phyloP scores from a whole-genome alignment of 148 eudicot genomes.

The Gaultheria prostrata region DNA sequence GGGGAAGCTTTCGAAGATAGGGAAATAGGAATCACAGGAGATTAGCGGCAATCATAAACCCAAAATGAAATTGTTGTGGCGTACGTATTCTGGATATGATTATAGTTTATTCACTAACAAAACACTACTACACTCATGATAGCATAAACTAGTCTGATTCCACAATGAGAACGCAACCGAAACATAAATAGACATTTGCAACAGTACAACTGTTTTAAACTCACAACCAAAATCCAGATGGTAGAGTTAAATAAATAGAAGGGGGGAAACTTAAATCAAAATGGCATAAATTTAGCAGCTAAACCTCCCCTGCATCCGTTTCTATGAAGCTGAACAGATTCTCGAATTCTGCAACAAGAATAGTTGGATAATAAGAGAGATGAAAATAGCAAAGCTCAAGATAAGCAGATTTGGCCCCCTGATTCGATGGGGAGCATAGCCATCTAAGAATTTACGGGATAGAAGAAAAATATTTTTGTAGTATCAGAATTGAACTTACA shows the following conservation, averaged over 20 bases:
- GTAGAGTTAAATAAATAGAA: neutral
- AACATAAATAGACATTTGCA: neutral
- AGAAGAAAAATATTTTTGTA: neutral
- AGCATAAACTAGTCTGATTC: neutral
- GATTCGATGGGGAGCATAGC: too few relatives aligned
- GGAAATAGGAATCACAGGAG: too few relatives aligned
- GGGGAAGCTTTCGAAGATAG: too few relatives aligned
- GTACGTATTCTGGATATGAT: neutral
- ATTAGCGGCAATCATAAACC: neutral
- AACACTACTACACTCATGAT: neutral
- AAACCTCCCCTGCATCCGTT: neutral
- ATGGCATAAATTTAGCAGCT: neutral
- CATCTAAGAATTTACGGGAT: neutral
- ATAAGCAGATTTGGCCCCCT: neutral
- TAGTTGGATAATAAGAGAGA: neutral
- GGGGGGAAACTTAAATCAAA: neutral
- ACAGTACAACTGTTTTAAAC: neutral
- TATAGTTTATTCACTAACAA: neutral
- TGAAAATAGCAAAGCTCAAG: neutral
- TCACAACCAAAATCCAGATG: neutral
- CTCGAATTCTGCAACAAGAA: constrained; percentile 7
- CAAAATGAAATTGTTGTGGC: neutral
- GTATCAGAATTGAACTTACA: constrained; percentile 29
- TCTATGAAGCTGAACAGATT: neutral
- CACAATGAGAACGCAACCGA: neutral